Evolutionary conservation across 2,329 filamentous ascomycete species (phyloP).

Genomic region (Penicillium brasilianum): DNA sequence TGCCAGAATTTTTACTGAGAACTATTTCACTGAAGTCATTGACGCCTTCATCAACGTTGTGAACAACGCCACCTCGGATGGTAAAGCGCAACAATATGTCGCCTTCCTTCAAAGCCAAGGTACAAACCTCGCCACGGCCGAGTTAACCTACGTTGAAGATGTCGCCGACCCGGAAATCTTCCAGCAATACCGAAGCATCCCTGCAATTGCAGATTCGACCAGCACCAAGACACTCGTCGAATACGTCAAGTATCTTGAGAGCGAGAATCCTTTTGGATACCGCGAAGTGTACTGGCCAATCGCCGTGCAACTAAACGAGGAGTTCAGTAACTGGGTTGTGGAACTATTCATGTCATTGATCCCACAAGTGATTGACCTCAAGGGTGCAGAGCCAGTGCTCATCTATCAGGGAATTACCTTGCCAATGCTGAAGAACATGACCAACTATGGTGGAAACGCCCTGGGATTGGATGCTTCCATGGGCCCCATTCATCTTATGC

Average conservation of each 20-base stretch:
- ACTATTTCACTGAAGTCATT: conserved; percentile 36
- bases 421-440: conserved; percentile 37
- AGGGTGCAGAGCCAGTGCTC: conserved; percentile 32
- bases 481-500: conserved; percentile 35
- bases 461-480: conserved; percentile 38
- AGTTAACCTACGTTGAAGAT: conserved; percentile 49
- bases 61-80: conserved; percentile 39
- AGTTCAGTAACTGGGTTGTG: conserved; percentile 33
- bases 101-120: conserved; percentile 37
- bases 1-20: conserved; percentile 35
- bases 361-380: conserved; percentile 24
- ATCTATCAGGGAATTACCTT: conserved; percentile 43
- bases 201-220: conserved; percentile 37
- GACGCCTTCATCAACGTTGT: conserved; percentile 41
- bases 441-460: conserved; percentile 42
- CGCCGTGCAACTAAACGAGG: conserved; percentile 38
- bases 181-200: conserved; percentile 42
- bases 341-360: conserved; percentile 33
- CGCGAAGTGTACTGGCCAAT: conserved; percentile 42
- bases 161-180: conserved; percentile 44
- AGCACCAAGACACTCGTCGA: conserved; percentile 36
- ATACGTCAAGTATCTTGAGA: conserved; percentile 43
- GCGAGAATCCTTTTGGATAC: conserved; percentile 39
- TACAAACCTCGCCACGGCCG: conserved; percentile 35
- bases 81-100: conserved; percentile 43